Evolutionary conservation across 768 basidiomycete genomes (phyloP), one percentile per base, ranked within the genome.

Genomic region (Lyophyllum decastes): DNA sequence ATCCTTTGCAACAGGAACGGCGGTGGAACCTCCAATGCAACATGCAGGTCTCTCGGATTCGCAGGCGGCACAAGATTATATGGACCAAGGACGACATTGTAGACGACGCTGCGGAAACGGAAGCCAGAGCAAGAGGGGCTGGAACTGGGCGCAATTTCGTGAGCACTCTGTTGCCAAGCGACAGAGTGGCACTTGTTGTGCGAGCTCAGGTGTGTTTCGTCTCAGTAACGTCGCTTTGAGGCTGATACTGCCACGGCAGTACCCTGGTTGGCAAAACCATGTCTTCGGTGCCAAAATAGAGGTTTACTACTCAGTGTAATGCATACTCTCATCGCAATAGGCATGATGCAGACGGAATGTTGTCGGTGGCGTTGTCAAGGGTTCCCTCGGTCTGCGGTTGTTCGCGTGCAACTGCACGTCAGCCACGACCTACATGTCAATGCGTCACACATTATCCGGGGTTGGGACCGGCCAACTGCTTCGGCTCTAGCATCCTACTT

Each of bases 21-120:
- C 47, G 54, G 11, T 74, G 72, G 71, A 49, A 59, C 1, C 34
- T 74, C 22, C 73, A 74, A 46, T 68, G 55, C 44, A 73, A 74
- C 52, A 59, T 65, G 10, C 66, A 68, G n/a, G 73, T 64, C 2
- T 67, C 65, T 19, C 49, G 35, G 2, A 48, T 58, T 2, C 24
- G 52, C 14, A 54, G 45, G 30, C 34, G 35, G 4, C 69, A 73
- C 49, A 59, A 66, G 10, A 54, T 73, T 19, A 48, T 50, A 16
- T 74, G 72, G 72, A 65, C 49, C 4, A 25, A 54, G 27, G 48
- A 61, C n/a, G 59, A 63, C 12, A 44, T 49, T 25, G 35, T 46
- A 35, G 35, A 47, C 17, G 57, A 52, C 21, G 64, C 52, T 7
- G 57, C 54, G 3, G 56, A 65, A 44, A 57, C 57, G 17, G 59